Percentiles rank a stretch among this genome's conserved stretches.
phyloP scores from a whole-genome alignment of 306 rosid genomes.

The Lotus japonicus region DNA sequence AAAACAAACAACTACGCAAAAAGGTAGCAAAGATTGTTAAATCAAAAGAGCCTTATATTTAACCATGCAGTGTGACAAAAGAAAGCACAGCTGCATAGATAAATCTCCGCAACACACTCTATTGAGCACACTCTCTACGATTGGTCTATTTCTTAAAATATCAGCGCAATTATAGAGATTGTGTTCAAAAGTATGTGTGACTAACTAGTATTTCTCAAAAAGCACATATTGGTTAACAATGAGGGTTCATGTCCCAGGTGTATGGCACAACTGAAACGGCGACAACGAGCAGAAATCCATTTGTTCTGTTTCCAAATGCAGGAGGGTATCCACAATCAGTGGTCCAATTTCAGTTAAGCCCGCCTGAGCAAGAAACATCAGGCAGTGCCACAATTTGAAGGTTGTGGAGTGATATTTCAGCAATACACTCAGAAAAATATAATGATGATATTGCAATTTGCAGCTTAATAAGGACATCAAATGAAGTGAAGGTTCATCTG shows the following conservation, averaged over 20 bases:
- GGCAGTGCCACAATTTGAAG: conserved; percentile 27
- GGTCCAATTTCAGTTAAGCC: conserved; percentile 49
- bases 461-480: conserved; percentile 13
- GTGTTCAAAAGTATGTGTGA: no score
- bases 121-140: no score
- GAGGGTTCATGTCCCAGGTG: conserved; percentile 34
- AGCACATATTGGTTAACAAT: conserved; percentile 12
- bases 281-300: conserved; percentile 26
- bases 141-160: no score
- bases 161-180: no score
- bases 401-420: background rate
- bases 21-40: conserved; percentile 30
- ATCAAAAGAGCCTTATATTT: no score
- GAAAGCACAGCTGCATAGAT: background rate
- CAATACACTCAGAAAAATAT: background rate
- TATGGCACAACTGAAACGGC: conserved; percentile 24
- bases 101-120: no score
- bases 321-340: conserved; percentile 30
- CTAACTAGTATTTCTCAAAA: background rate
- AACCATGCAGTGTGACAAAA: conserved; percentile 10
- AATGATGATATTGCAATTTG: conserved; percentile 13
- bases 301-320: conserved; percentile 28
- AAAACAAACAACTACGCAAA: conserved; percentile 24
- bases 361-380: conserved; percentile 40
- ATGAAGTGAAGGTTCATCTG: conserved; percentile 1